Percentiles rank a stretch among this genome's conserved stretches.
These are phyloP conservation scores for Leptographium galeiforme DNA, from an alignment of 2,329 filamentous ascomycete species.

Conservation along the genomic window DNA sequence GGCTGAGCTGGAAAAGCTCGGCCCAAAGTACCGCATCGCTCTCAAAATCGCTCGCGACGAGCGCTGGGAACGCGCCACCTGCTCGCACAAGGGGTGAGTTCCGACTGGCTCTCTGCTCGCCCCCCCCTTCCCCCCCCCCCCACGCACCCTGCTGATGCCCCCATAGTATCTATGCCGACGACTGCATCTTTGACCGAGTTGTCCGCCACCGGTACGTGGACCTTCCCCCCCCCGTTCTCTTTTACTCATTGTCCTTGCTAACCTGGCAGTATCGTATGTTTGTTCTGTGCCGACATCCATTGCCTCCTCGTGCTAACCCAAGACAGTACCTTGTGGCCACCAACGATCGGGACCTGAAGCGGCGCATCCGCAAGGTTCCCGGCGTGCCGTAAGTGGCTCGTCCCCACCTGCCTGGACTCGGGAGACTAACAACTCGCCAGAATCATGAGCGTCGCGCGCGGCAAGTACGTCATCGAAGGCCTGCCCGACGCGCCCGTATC, in stretches of 20 bases:
- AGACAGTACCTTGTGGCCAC: constrained; percentile 20
- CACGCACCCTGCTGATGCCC: no score
- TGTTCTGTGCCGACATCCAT: not conserved
- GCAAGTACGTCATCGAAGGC: constrained; percentile 90
- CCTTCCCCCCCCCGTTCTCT: constrained; percentile 16
- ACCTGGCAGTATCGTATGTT: constrained; percentile 22
- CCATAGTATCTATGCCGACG: constrained; percentile 52
- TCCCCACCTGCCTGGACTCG: not conserved
- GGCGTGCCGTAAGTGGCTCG: constrained; percentile 35
- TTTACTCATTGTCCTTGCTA: constrained; percentile 21
- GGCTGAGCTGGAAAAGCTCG: constrained; percentile 80
- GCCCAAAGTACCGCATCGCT: constrained; percentile 77
- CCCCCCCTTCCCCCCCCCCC: not conserved
- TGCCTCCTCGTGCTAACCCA: not conserved
- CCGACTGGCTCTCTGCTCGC: not conserved
- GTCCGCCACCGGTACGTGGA: constrained; percentile 40
- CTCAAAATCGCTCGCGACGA: constrained; percentile 79
- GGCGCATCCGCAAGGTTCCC: constrained; percentile 65
- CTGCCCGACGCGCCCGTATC: constrained; percentile 67
- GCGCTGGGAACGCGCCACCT: constrained; percentile 71
- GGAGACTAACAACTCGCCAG: not conserved
- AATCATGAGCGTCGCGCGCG: constrained; percentile 68
- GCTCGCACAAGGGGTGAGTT: constrained; percentile 65
- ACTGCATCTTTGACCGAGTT: constrained; percentile 67
- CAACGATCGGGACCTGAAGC: constrained; percentile 67